A percentile compares a stretch with the other conserved stretches of the same genome.
Conservation (phyloP, 139 green algal species). For the Pleodorina starrii region DNA sequence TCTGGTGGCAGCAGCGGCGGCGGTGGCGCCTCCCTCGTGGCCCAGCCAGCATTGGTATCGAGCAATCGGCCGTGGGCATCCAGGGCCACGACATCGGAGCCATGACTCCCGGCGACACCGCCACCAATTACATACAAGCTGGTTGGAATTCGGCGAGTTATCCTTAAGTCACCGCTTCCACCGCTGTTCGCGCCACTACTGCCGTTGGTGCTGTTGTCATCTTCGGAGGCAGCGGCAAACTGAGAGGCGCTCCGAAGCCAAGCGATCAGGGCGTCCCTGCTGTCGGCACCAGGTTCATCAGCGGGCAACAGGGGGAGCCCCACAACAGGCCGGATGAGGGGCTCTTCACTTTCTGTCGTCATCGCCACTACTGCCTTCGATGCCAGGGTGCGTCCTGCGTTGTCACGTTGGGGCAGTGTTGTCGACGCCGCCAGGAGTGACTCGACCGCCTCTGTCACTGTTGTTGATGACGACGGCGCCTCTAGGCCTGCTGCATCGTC, state of each 20-base stretch:
- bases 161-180: not conserved
- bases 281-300: too few relatives aligned
- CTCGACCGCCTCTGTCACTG: too few relatives aligned
- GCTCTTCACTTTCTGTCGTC: not conserved
- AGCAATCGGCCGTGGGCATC: not conserved
- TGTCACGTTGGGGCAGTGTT: too few relatives aligned
- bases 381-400: too few relatives aligned
- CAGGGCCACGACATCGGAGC: not conserved
- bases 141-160: not conserved
- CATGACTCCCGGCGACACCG: not conserved
- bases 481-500: not conserved
- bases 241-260: not conserved
- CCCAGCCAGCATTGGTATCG: not conserved
- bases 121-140: not conserved
- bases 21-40: too few relatives aligned
- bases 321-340: not conserved
- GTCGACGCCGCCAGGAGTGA: too few relatives aligned
- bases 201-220: not conserved
- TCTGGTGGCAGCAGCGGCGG: not conserved
- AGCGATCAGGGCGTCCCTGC: not conserved
- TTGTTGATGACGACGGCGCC: not conserved
- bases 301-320: too few relatives aligned
- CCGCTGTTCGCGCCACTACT: not conserved
- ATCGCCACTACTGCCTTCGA: not conserved
- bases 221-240: not conserved